These are phyloP conservation scores for Sextonia rubra DNA, from an alignment of 164 flowering plant genomes.

Conservation along the genomic window DNA sequence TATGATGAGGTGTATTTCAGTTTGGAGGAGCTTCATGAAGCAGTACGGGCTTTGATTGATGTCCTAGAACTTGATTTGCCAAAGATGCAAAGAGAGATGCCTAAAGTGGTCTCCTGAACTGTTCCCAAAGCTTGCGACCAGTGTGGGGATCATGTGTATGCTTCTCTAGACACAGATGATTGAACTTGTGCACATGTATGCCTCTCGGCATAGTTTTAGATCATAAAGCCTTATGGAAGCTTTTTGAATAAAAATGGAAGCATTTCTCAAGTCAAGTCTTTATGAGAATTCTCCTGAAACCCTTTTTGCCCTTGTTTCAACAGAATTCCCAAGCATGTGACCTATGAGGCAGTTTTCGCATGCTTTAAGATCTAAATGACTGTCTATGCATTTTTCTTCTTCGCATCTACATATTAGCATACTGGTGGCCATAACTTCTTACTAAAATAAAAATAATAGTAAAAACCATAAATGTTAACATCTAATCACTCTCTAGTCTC, in stretches of 20 bases:
- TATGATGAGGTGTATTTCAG: conserved; percentile 33
- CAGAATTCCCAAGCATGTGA: not conserved
- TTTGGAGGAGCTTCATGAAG: conserved; percentile 74
- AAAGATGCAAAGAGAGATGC: conserved; percentile 54
- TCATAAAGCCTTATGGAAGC: not conserved
- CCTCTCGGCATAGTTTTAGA: not conserved
- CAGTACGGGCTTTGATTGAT: conserved; percentile 61
- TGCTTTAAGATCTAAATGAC: not conserved
- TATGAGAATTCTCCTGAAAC: not conserved
- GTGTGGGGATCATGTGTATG: conserved; percentile 55
- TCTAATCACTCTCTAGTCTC: too few relatives aligned
- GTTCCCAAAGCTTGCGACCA: conserved; percentile 57
- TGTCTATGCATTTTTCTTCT: not conserved
- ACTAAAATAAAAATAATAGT: not conserved
- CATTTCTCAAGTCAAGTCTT: not conserved
- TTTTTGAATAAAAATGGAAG: not conserved
- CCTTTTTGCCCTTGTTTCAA: not conserved
- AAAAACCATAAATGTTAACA: too few relatives aligned
- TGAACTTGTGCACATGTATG: not conserved
- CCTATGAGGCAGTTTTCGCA: conserved; percentile 1
- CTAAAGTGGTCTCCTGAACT: conserved; percentile 22
- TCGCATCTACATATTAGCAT: not conserved
- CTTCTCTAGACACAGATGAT: conserved; percentile 16
- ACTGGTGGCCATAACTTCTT: not conserved
- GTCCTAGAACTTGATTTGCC: conserved; percentile 78